phyloP scores from a whole-genome alignment of 169 alveolate genomes.

The Plasmodium ovale region DNA sequence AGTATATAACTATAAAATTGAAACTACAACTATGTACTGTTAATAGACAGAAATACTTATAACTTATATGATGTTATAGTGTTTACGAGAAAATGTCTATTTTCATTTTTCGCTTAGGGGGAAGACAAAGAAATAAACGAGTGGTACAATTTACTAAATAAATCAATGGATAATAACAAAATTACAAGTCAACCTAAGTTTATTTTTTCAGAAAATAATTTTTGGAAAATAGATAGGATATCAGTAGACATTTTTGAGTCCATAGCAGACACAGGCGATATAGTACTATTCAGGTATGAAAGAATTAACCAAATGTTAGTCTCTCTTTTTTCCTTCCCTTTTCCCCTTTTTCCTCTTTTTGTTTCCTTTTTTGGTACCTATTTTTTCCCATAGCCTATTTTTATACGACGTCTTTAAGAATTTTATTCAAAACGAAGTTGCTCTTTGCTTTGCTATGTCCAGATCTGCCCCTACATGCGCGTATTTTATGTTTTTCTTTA shows the following conservation, averaged over 20 bases:
- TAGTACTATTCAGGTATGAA: constrained; percentile 81
- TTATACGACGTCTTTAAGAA: too few species aligned
- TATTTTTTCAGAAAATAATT: constrained; percentile 69
- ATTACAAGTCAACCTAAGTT: constrained; percentile 40
- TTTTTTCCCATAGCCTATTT: not conserved
- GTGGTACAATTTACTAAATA: constrained; percentile 33
- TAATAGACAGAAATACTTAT: not conserved
- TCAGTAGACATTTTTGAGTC: constrained; percentile 78
- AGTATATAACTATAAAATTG: constrained; percentile 5
- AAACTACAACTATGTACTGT: not conserved
- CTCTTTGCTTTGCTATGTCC: too few species aligned
- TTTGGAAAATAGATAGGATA: constrained; percentile 81
- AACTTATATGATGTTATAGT: not conserved
- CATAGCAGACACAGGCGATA: constrained; percentile 87
- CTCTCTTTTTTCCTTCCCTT: not conserved
- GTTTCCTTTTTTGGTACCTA: too few species aligned
- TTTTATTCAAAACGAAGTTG: too few species aligned
- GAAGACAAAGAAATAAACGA: constrained; percentile 42
- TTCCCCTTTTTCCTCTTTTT: not conserved
- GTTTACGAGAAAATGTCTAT: not conserved
- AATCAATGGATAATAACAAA: constrained; percentile 11
- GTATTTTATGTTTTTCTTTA: not conserved
- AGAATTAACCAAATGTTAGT: constrained; percentile 12
- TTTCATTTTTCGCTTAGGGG: constrained; percentile 16
- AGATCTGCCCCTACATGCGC: too few species aligned